These are phyloP conservation scores for Casuarina glauca DNA, from an alignment of 306 rosid species.

Conservation along the genomic window DNA sequence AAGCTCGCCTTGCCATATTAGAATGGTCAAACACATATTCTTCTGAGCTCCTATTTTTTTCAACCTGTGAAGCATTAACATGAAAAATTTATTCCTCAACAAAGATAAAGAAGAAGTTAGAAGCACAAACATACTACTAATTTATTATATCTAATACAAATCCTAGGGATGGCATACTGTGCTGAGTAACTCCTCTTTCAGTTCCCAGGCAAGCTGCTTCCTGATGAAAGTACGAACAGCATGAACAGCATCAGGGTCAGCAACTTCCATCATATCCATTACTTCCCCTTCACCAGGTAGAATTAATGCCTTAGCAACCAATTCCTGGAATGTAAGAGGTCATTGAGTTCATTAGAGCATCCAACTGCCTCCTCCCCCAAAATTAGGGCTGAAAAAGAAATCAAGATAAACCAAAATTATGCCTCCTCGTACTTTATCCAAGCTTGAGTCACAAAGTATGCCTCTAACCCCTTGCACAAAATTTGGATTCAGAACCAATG, in stretches of 20 bases:
- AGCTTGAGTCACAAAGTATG: slow-evolving; percentile 65
- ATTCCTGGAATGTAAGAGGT: slow-evolving; percentile 60
- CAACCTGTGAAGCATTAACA: slow-evolving; percentile 52
- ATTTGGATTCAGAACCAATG: slow-evolving; percentile 67
- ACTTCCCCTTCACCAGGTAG: slow-evolving; percentile 98
- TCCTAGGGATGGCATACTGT: slow-evolving; percentile 49
- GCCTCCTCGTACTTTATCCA: slow-evolving; percentile 71
- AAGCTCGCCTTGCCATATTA: slow-evolving; percentile 86
- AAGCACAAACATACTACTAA: slow-evolving; percentile 20
- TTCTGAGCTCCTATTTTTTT: slow-evolving; percentile 69
- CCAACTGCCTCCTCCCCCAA: slow-evolving; percentile 2
- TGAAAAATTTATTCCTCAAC: slow-evolving; percentile 1
- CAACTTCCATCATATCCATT: slow-evolving; percentile 96
- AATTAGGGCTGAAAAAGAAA: background rate
- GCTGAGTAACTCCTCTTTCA: slow-evolving; percentile 66
- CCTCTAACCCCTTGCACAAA: slow-evolving; percentile 76
- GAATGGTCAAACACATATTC: slow-evolving; percentile 69
- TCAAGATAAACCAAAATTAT: slow-evolving; percentile 1
- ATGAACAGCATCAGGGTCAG: slow-evolving; percentile 97
- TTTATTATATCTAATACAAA: slow-evolving; percentile 12
- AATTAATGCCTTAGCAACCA: slow-evolving; percentile 88
- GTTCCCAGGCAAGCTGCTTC: slow-evolving; percentile 84
- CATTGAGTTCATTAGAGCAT: slow-evolving; percentile 14
- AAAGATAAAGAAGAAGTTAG: slow-evolving; percentile 10
- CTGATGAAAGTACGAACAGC: slow-evolving; percentile 80